Evolutionary conservation across 1,284 basidiomycete species (phyloP).

Genomic region (Moesziomyces sp.): DNA sequence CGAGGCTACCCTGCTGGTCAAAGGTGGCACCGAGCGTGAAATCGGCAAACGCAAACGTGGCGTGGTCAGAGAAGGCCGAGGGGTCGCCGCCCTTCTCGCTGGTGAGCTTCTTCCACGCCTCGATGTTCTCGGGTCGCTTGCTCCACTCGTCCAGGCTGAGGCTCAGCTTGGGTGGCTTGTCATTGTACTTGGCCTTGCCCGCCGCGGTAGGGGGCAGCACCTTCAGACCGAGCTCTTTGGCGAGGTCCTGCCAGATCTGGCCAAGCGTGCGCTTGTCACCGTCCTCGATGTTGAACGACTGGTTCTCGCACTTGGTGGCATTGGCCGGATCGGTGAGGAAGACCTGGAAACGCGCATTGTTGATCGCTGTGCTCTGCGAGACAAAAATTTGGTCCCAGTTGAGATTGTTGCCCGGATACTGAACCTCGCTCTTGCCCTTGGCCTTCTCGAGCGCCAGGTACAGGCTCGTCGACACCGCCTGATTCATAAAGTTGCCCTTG

Average conservation of each 20-base stretch:
- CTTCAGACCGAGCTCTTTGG: slow-evolving; percentile 28
- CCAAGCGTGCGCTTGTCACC: slow-evolving; percentile 34
- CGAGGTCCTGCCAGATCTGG: slow-evolving; percentile 43
- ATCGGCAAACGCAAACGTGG: slow-evolving; percentile 42
- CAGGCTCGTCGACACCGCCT: slow-evolving; percentile 39
- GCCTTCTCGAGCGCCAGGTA: slow-evolving; percentile 41
- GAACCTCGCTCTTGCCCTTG: slow-evolving; percentile 38
- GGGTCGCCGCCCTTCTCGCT: slow-evolving; percentile 35
- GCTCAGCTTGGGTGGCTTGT: slow-evolving; percentile 35
- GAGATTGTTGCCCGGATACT: slow-evolving; percentile 41
- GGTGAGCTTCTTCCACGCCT: slow-evolving; percentile 40
- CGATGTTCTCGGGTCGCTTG: slow-evolving; percentile 28
- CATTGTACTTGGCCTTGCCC: slow-evolving; percentile 27
- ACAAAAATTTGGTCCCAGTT: slow-evolving; percentile 47
- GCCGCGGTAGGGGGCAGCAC: slow-evolving; percentile 22
- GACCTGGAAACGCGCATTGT: slow-evolving; percentile 47
- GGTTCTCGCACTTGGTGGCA: slow-evolving; percentile 34
- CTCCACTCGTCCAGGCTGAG: slow-evolving; percentile 40
- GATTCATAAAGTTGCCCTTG: slow-evolving; percentile 50
- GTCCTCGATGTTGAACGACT: slow-evolving; percentile 51
- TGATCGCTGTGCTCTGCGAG: slow-evolving; percentile 39
- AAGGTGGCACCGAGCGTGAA: slow-evolving; percentile 47
- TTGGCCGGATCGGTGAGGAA: slow-evolving; percentile 38
- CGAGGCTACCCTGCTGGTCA: slow-evolving; percentile 38
- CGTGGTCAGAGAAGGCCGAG: slow-evolving; percentile 33